These are phyloP conservation scores for Pythium biforme DNA, from an alignment of 352 stramenopile species.

Conservation along the genomic window DNA sequence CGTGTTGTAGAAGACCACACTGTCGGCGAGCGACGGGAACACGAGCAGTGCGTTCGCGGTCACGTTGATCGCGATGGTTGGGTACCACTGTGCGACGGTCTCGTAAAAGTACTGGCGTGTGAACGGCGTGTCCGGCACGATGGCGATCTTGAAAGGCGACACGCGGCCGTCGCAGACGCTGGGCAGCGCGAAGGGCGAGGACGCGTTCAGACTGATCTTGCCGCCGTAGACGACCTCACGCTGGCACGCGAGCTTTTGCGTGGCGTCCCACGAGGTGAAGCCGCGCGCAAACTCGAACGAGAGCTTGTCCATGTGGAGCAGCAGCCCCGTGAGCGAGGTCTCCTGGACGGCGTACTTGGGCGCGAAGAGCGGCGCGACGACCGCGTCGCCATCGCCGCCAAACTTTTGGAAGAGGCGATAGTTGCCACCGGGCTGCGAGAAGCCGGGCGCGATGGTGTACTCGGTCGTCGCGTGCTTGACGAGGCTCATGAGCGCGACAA, in stretches of 20 bases:
- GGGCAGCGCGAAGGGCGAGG: constrained; percentile 36
- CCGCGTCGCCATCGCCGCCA: constrained; percentile 34
- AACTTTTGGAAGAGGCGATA: constrained; percentile 46
- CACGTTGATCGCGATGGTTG: constrained; percentile 23
- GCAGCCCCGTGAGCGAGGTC: constrained; percentile 55
- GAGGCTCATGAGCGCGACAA: constrained; percentile 54
- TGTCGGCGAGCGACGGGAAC: constrained; percentile 45
- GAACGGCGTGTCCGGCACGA: constrained; percentile 49
- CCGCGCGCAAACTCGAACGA: constrained; percentile 37
- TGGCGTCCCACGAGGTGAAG: constrained; percentile 11
- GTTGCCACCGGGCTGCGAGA: constrained; percentile 27
- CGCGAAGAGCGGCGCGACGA: constrained; percentile 33
- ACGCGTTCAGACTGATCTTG: constrained; percentile 33
- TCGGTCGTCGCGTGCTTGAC: constrained; percentile 44
- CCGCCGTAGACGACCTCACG: constrained; percentile 34
- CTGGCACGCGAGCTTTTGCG: constrained; percentile 15
- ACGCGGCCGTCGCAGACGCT: constrained; percentile 38
- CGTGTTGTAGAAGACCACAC: constrained; percentile 34
- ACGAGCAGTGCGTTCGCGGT: constrained; percentile 17
- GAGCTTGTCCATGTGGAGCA: constrained; percentile 44
- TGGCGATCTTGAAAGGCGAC: constrained; percentile 57
- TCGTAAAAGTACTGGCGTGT: constrained; percentile 56
- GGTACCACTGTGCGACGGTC: constrained; percentile 46
- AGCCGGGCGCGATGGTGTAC: constrained; percentile 38
- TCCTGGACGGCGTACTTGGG: constrained; percentile 48